Evolutionary conservation across 805 yeast species (phyloP).

Genomic region (Candida peoriensis): DNA sequence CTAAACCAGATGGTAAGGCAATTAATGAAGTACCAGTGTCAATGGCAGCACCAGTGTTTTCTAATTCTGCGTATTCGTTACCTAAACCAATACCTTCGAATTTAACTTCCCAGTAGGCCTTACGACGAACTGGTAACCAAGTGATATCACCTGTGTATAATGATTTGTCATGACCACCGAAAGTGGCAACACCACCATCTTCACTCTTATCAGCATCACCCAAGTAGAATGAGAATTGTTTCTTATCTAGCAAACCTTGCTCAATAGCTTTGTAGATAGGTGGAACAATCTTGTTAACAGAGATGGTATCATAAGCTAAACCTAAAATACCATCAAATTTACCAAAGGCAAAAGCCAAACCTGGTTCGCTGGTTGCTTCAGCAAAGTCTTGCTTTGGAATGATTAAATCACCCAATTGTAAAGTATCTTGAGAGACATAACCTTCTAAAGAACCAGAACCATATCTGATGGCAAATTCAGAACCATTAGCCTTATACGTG

Average conservation of each 20-base stretch:
- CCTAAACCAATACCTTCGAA: slow-evolving; percentile 90
- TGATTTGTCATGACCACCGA: slow-evolving; percentile 86
- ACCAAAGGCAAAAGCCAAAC: slow-evolving; percentile 96
- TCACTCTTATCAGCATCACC: slow-evolving; percentile 70
- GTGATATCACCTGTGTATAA: slow-evolving; percentile 79
- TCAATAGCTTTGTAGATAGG: slow-evolving; percentile 88
- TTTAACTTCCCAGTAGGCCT: slow-evolving; percentile 99
- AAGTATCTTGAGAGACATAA: slow-evolving; percentile 79
- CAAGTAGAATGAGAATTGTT: slow-evolving; percentile 84
- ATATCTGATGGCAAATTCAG: slow-evolving; percentile 79
- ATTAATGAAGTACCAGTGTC: slow-evolving; percentile 98
- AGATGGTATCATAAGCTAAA: slow-evolving; percentile 85
- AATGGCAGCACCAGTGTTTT: slow-evolving; percentile 89
- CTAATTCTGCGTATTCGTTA: slow-evolving; percentile 81
- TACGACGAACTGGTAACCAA: slow-evolving; percentile 97
- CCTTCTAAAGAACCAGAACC: slow-evolving; percentile 95
- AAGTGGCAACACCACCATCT: slow-evolving; percentile 87
- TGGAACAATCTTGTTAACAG: slow-evolving; percentile 87
- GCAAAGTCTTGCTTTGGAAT: slow-evolving; percentile 92
- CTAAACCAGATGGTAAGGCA: slow-evolving; percentile 90
- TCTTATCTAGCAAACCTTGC: slow-evolving; percentile 75
- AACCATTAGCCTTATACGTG: slow-evolving; percentile 81
- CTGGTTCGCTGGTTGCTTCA: slow-evolving; percentile 97
- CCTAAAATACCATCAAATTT: slow-evolving; percentile 98
- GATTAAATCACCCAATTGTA: slow-evolving; percentile 75